Evolutionary conservation across 768 basidiomycete genomes (phyloP).

Genomic region (Leccinum ochraceum): DNA sequence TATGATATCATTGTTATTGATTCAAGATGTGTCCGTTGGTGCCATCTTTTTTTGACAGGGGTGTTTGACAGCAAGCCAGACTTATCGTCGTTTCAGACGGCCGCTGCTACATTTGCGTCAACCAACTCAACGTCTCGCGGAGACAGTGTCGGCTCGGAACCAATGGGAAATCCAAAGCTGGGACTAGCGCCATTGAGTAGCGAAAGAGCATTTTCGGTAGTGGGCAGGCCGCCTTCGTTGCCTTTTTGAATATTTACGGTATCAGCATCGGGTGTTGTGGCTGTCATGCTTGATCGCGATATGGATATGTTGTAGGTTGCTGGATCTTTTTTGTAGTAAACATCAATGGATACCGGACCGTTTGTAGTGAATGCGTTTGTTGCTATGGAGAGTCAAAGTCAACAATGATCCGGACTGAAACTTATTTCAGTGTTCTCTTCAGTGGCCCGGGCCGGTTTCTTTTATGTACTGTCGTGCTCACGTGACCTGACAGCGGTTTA

Average conservation of each 20-base stretch:
- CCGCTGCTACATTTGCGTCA: slow-evolving; percentile 17
- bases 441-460: too few relatives aligned
- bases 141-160: slow-evolving; percentile 18
- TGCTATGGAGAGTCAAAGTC: neutral
- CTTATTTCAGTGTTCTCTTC: too few relatives aligned
- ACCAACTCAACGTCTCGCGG: slow-evolving; percentile 5
- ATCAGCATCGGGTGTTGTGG: too few relatives aligned
- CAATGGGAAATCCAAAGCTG: slow-evolving; percentile 37
- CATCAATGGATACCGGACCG: neutral
- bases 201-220: slow-evolving; percentile 33
- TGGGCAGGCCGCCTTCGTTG: slow-evolving; percentile 21
- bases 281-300: neutral
- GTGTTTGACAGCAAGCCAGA: slow-evolving; percentile 41
- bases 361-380: neutral
- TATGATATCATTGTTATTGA: too few relatives aligned
- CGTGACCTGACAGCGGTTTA: too few relatives aligned
- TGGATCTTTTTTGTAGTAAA: neutral
- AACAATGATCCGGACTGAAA: too few relatives aligned
- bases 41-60: slow-evolving; percentile 13
- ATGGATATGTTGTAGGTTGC: neutral
- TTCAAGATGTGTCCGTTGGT: neutral
- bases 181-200: slow-evolving; percentile 41
- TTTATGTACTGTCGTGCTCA: too few relatives aligned
- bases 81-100: slow-evolving; percentile 35
- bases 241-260: slow-evolving; percentile 15